These are phyloP conservation scores for Phytophthora litchii DNA, from an alignment of 352 stramenopile species.

Conservation along the genomic window DNA sequence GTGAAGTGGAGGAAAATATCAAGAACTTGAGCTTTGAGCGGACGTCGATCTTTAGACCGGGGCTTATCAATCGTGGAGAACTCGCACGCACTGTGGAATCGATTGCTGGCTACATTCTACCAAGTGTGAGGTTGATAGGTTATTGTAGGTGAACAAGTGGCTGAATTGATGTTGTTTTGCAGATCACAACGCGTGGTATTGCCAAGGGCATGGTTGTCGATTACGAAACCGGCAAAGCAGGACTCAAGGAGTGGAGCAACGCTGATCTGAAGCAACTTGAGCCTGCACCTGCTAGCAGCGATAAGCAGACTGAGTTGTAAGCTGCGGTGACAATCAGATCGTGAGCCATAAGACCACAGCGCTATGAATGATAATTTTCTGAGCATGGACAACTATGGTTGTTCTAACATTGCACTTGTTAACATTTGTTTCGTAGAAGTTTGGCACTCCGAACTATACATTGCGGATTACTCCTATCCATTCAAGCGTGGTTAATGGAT, in stretches of 20 bases:
- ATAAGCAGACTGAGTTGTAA: slow-evolving; percentile 27
- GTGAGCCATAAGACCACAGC: too few species aligned
- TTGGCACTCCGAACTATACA: too few species aligned
- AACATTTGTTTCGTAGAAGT: too few species aligned
- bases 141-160: neutral
- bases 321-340: neutral
- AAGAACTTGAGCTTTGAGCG: slow-evolving; percentile 53
- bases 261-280: slow-evolving; percentile 47
- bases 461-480: too few species aligned
- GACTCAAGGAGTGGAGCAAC: slow-evolving; percentile 54
- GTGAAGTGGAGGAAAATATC: slow-evolving; percentile 65
- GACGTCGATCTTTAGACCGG: slow-evolving; percentile 66
- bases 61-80: slow-evolving; percentile 59
- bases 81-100: slow-evolving; percentile 55
- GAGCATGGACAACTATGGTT: too few species aligned
- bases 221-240: slow-evolving; percentile 54
- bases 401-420: too few species aligned
- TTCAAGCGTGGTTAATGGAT: too few species aligned
- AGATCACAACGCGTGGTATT: slow-evolving; percentile 60
- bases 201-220: slow-evolving; percentile 67
- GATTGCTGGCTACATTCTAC: slow-evolving; percentile 48
- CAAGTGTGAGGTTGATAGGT: slow-evolving; percentile 35
- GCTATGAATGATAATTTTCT: too few species aligned
- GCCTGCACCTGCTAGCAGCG: neutral
- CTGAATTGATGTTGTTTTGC: neutral